Percentiles rank a stretch among this genome's conserved stretches.
Conservation (phyloP, 2,329 filamentous ascomycete genomes). For the Alternaria ethzedia region DNA sequence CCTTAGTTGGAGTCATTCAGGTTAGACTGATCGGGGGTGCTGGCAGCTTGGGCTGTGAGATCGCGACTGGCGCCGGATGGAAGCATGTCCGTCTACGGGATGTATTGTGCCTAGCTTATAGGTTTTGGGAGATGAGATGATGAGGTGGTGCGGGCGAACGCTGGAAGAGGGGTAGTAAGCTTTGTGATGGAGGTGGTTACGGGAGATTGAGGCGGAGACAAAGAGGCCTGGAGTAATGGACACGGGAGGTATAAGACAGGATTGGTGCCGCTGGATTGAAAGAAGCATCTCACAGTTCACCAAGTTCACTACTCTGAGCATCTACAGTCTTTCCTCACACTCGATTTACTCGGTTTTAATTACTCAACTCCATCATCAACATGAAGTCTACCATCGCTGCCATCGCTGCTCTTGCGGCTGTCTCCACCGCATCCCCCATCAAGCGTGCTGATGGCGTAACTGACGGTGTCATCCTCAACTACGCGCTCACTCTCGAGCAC, state of each 20-base stretch:
- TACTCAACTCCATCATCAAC: constrained; percentile 4
- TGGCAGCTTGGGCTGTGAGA: neutral
- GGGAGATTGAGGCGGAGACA: neutral
- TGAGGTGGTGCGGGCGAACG: neutral
- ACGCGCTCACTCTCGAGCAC: constrained; percentile 54
- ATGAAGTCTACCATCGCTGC: constrained; percentile 24
- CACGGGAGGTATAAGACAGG: neutral
- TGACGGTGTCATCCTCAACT: constrained; percentile 50
- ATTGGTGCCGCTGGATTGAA: neutral
- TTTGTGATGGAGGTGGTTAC: neutral
- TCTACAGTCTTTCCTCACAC: neutral
- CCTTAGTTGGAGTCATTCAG: neutral
- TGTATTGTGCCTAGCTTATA: neutral
- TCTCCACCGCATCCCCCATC: constrained; percentile 30
- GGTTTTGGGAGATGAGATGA: neutral
- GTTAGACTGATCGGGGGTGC: neutral
- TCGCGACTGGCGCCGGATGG: neutral
- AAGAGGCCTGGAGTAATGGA: neutral
- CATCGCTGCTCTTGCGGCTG: constrained; percentile 14
- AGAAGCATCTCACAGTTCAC: neutral
- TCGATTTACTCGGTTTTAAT: neutral
- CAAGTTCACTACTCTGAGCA: neutral
- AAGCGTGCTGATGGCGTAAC: constrained; percentile 29
- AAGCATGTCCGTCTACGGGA: constrained; percentile 1
- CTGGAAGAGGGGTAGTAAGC: constrained; percentile 1